phyloP scores from a whole-genome alignment of 495 filamentous ascomycete genomes.

The Hypoxylon trugodes region DNA sequence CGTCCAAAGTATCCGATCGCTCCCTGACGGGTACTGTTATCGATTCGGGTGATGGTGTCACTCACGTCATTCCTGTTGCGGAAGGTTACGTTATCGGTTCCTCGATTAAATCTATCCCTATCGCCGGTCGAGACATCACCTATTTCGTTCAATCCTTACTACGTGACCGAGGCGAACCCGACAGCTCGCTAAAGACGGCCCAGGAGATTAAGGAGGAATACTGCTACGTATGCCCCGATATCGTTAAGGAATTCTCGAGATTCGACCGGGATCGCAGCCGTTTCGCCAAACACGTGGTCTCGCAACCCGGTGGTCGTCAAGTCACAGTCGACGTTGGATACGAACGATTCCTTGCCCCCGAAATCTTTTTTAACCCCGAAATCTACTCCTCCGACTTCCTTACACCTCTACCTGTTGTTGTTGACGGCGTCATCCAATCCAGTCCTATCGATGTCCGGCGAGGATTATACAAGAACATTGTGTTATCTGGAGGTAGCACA shows the following conservation, averaged over 20 bases:
- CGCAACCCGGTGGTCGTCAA: constrained; percentile 84
- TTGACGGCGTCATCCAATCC: constrained; percentile 95
- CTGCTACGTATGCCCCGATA: constrained; percentile 97
- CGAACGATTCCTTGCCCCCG: constrained; percentile 95
- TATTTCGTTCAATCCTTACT: constrained; percentile 97
- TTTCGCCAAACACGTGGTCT: constrained; percentile 87
- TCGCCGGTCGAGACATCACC: constrained; percentile 96
- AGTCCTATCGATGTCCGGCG: constrained; percentile 96
- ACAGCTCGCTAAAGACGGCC: constrained; percentile 95
- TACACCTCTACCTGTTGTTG: constrained; percentile 90
- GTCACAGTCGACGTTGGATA: constrained; percentile 93
- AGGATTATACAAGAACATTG: constrained; percentile 99
- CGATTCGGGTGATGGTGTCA: constrained; percentile 97
- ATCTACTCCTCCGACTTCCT: constrained; percentile 99
- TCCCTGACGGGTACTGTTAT: constrained; percentile 98
- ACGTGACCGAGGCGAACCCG: constrained; percentile 94
- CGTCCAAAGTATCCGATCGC: constrained; percentile 93
- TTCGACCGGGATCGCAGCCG: constrained; percentile 92
- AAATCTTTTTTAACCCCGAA: constrained; percentile 99
- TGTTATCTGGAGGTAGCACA: constrained; percentile 94
- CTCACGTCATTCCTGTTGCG: constrained; percentile 97
- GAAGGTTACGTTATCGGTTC: constrained; percentile 99
- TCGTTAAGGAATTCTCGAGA: constrained; percentile 94
- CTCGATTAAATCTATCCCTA: constrained; percentile 98
- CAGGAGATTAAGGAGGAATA: constrained; percentile 98